These are phyloP conservation scores for Phytophthora sojae DNA, from an alignment of 352 stramenopile genomes.

Conservation along the genomic window DNA sequence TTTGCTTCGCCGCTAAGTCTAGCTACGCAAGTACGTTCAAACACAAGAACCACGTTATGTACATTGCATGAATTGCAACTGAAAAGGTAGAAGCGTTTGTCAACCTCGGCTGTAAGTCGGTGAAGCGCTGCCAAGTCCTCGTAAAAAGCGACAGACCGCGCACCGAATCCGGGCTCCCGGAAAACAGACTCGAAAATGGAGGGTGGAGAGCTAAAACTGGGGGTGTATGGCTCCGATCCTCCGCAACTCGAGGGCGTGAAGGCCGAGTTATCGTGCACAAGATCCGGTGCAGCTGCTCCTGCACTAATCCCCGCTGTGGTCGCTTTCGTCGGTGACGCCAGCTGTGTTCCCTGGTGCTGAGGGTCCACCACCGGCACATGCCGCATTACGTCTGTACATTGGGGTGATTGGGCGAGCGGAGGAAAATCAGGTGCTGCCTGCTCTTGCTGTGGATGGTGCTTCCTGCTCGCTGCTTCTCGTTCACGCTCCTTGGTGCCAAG, in stretches of 20 bases:
- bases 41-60: background rate
- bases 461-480: conserved; percentile 13
- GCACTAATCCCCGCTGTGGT: background rate
- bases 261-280: background rate
- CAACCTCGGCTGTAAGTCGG: conserved; percentile 48
- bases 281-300: background rate
- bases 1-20: conserved; percentile 22
- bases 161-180: conserved; percentile 39
- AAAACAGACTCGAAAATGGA: conserved; percentile 66
- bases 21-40: conserved; percentile 15
- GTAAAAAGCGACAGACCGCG: conserved; percentile 43
- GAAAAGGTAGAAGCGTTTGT: background rate
- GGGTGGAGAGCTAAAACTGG: conserved; percentile 41
- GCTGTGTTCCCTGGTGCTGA: conserved; percentile 4
- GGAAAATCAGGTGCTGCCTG: background rate
- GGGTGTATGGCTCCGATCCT: conserved; percentile 11
- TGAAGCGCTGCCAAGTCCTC: conserved; percentile 52
- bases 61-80: background rate
- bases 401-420: conserved; percentile 2
- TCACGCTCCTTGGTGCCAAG: conserved; percentile 21
- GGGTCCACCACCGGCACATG: background rate
- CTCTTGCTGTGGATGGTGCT: conserved; percentile 28
- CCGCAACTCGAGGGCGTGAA: background rate
- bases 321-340: conserved; percentile 4
- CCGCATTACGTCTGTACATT: conserved; percentile 1